Conservation (phyloP, 2,329 filamentous ascomycete genomes). For the Verticillium klebahnii region DNA sequence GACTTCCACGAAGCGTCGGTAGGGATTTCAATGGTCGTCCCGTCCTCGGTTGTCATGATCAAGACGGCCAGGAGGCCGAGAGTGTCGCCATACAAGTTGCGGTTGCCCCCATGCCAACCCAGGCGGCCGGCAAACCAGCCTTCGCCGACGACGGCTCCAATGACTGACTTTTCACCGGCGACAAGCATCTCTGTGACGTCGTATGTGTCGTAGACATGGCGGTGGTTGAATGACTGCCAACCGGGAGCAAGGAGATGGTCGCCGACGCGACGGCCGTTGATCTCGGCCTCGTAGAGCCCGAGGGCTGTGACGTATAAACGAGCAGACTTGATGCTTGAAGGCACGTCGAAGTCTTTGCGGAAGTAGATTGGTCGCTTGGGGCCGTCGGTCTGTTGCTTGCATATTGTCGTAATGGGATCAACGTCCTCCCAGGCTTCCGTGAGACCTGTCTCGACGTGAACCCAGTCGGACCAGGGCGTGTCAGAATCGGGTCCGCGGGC, state of each 20-base stretch:
- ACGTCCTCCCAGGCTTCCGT: conserved; percentile 25
- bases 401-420: conserved; percentile 16
- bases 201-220: conserved; percentile 48
- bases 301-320: conserved; percentile 42
- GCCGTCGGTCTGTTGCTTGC: conserved; percentile 19
- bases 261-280: conserved; percentile 40
- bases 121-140: conserved; percentile 44
- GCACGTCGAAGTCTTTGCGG: conserved; percentile 25
- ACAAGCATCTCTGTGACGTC: conserved; percentile 41
- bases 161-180: conserved; percentile 22
- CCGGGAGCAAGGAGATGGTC: conserved; percentile 42
- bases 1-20: conserved; percentile 35
- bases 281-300: conserved; percentile 40
- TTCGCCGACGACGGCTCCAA: conserved; percentile 39
- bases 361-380: conserved; percentile 23
- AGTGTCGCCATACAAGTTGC: conserved; percentile 33
- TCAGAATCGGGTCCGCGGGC: conserved; percentile 21
- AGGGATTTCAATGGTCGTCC: conserved; percentile 17
- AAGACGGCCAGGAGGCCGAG: conserved; percentile 34
- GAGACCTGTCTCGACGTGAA: conserved; percentile 30
- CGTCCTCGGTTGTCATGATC: conserved; percentile 26
- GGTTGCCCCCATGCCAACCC: conserved; percentile 17
- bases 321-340: conserved; percentile 23
- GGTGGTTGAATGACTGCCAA: conserved; percentile 46
- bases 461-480: conserved; percentile 24